phyloP scores from a whole-genome alignment of 2,329 filamentous ascomycete species.

The Thelonectria discophora region DNA sequence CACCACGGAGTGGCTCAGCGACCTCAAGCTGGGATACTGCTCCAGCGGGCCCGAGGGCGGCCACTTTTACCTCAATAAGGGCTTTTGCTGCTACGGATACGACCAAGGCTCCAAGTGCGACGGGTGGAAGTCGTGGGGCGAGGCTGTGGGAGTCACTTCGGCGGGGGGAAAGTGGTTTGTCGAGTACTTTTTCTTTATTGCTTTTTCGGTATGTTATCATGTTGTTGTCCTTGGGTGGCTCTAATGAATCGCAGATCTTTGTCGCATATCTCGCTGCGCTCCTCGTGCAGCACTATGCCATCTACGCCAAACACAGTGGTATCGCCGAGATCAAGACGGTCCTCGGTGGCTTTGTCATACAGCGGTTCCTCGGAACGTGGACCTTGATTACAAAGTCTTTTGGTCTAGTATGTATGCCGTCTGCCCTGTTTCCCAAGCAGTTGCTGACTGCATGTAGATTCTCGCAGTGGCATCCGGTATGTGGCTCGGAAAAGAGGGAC shows the following conservation, averaged over 20 bases:
- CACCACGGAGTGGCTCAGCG: conserved; percentile 90
- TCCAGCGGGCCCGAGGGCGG: conserved; percentile 78
- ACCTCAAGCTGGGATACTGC: conserved; percentile 91
- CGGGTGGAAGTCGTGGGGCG: conserved; percentile 89
- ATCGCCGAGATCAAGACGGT: conserved; percentile 99
- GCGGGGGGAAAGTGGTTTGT: conserved; percentile 79
- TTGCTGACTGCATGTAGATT: conserved; percentile 63
- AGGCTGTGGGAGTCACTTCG: conserved; percentile 73
- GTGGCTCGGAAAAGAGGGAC: conserved; percentile 97
- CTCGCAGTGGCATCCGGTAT: conserved; percentile 92
- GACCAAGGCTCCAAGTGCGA: conserved; percentile 82
- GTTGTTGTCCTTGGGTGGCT: too few species aligned
- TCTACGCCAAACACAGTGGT: conserved; percentile 92
- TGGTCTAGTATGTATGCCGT: conserved; percentile 70
- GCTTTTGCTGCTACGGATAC: conserved; percentile 93
- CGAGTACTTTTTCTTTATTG: conserved; percentile 86
- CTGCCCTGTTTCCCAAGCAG: neutral
- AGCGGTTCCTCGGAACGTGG: conserved; percentile 86
- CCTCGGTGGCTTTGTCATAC: conserved; percentile 91
- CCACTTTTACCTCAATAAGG: conserved; percentile 88
- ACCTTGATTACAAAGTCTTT: conserved; percentile 90
- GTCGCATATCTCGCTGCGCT: conserved; percentile 82
- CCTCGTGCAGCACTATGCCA: conserved; percentile 83
- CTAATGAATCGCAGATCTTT: conserved; percentile 61
- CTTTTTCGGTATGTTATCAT: conserved; percentile 74